phyloP scores from a whole-genome alignment of 2,329 filamentous ascomycete genomes.

The Colletotrichum magnum region DNA sequence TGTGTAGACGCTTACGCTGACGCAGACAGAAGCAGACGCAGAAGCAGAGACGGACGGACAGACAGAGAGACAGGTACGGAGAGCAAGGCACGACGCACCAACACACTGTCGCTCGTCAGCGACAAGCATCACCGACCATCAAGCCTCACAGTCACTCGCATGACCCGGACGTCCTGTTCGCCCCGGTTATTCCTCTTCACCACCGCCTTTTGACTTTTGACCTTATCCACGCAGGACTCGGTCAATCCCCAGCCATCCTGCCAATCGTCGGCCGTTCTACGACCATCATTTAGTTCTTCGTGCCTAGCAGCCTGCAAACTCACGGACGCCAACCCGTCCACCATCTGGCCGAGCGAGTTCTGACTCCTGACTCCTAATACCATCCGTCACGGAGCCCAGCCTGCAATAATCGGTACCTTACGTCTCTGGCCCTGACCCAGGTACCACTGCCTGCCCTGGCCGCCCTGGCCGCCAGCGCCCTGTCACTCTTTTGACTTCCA shows the following conservation, averaged over 20 bases:
- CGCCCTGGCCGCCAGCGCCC: conserved; percentile 3
- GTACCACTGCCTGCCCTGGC: conserved; percentile 7
- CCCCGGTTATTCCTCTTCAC: conserved; percentile 9
- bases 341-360: neutral
- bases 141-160: conserved; percentile 14
- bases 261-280: conserved; percentile 26
- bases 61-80: no score
- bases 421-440: conserved; percentile 28
- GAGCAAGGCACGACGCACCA: neutral
- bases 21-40: no score
- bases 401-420: conserved; percentile 37
- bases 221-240: conserved; percentile 25
- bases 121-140: conserved; percentile 4
- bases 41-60: no score
- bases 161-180: conserved; percentile 11
- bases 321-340: conserved; percentile 7
- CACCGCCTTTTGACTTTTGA: conserved; percentile 32
- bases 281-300: conserved; percentile 29
- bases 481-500: conserved; percentile 23
- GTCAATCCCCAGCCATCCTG: conserved; percentile 19
- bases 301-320: conserved; percentile 19
- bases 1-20: no score
- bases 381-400: conserved; percentile 12
- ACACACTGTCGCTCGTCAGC: neutral
- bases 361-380: no score